Conservation (phyloP, 2,329 filamentous ascomycete species). For the Pseudopithomyces chartarum region DNA sequence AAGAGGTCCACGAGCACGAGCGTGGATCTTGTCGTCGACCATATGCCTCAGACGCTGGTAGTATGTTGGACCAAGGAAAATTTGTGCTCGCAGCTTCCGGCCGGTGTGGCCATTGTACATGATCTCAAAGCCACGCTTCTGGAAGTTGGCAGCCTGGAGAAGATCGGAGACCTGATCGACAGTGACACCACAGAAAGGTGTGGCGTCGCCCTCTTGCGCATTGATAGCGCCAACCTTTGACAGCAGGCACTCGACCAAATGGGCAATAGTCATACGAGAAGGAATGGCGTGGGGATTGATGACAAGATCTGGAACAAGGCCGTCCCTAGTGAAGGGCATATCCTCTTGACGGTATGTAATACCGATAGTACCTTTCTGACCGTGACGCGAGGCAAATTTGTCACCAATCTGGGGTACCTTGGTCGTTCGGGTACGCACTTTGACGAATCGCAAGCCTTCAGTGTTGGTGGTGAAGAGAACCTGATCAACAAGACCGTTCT, state of each 20-base stretch:
- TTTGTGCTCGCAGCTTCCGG: slow-evolving; percentile 87
- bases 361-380: slow-evolving; percentile 98
- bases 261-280: slow-evolving; percentile 99
- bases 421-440: slow-evolving; percentile 94
- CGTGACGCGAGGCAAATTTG: slow-evolving; percentile 98
- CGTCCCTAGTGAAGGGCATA: slow-evolving; percentile 95
- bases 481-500: slow-evolving; percentile 94
- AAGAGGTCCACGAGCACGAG: slow-evolving; percentile 92
- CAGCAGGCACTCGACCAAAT: slow-evolving; percentile 98
- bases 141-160: slow-evolving; percentile 87
- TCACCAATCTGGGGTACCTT: slow-evolving; percentile 99
- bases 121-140: slow-evolving; percentile 95
- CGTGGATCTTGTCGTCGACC: slow-evolving; percentile 99
- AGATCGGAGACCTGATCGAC: slow-evolving; percentile 90
- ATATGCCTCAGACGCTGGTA: slow-evolving; percentile 98
- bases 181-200: slow-evolving; percentile 96
- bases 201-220: slow-evolving; percentile 95
- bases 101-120: slow-evolving; percentile 99
- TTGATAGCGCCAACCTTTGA: slow-evolving; percentile 94
- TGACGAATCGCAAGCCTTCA: slow-evolving; percentile 93
- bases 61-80: slow-evolving; percentile 97
- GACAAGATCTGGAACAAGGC: slow-evolving; percentile 91
- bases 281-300: slow-evolving; percentile 99
- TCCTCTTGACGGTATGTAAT: slow-evolving; percentile 97
- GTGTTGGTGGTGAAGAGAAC: slow-evolving; percentile 94